phyloP scores from a whole-genome alignment of 1,284 basidiomycete genomes.

The Cryptococcus sp. region DNA sequence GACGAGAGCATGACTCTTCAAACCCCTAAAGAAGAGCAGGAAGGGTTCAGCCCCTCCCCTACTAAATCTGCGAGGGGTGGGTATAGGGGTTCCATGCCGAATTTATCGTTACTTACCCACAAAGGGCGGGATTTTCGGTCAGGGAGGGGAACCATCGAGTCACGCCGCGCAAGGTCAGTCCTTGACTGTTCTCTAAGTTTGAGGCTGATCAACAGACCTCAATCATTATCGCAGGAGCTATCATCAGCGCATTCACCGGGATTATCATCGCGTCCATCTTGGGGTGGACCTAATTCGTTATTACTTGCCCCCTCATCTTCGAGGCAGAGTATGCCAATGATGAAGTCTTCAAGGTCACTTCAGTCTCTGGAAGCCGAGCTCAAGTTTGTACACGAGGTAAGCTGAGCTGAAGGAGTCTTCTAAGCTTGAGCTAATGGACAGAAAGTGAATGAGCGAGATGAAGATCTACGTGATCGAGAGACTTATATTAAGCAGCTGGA shows the following conservation, averaged over 20 bases:
- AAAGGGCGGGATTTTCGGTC: conserved; percentile 39
- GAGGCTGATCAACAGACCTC: conserved; percentile 34
- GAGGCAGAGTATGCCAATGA: conserved; percentile 25
- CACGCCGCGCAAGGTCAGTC: conserved; percentile 22
- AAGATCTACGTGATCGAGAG: conserved; percentile 71
- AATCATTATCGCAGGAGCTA: conserved; percentile 92
- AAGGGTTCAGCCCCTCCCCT: conserved; percentile 16
- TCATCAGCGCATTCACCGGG: conserved; percentile 70
- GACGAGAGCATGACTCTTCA: conserved; percentile 14
- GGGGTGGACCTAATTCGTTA: conserved; percentile 26
- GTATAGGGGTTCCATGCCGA: conserved; percentile 20
- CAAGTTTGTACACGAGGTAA: conserved; percentile 32
- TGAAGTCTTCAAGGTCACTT: conserved; percentile 55
- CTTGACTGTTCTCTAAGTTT: background rate
- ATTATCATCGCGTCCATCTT: conserved; percentile 39
- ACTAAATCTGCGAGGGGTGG: conserved; percentile 1
- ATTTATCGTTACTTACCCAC: conserved; percentile 10
- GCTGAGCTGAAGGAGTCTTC: background rate
- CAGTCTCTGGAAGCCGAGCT: conserved; percentile 78
- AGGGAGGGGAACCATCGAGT: conserved; percentile 41
- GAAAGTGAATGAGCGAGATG: conserved; percentile 75
- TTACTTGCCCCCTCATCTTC: conserved; percentile 32
- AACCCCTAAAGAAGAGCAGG: conserved; percentile 9
- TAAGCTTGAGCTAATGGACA: conserved; percentile 10
- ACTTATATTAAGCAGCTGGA: conserved; percentile 76